phyloP scores from a whole-genome alignment of 257 asterid genomes.

The Solanum corneliomulleri region DNA sequence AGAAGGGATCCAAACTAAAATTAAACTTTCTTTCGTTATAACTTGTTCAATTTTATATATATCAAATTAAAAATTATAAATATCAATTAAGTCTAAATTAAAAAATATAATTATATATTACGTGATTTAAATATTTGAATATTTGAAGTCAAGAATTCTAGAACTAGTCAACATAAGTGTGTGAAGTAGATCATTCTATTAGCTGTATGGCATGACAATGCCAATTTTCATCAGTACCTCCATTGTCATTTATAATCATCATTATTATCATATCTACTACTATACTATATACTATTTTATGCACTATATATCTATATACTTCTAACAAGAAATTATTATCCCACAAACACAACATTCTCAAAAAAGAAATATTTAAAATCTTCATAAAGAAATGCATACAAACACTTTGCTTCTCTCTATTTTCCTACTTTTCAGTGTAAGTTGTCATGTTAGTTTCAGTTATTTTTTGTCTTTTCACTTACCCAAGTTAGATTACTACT shows the following conservation, averaged over 20 bases:
- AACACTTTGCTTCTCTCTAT: not conserved
- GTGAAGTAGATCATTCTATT: not conserved
- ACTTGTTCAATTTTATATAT: too few species aligned
- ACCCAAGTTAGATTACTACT: not conserved
- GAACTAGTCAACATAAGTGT: not conserved
- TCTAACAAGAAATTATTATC: not conserved
- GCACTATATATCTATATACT: not conserved
- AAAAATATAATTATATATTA: too few species aligned
- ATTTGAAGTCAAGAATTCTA: not conserved
- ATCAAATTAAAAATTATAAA: too few species aligned
- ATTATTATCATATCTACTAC: not conserved
- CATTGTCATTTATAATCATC: not conserved
- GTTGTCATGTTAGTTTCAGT: not conserved
- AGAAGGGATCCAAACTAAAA: not conserved
- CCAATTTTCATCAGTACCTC: not conserved
- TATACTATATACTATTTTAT: not conserved
- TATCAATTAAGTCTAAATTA: rapidly evolving
- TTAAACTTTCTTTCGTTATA: too few species aligned
- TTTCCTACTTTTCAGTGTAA: not conserved
- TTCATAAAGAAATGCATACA: not conserved
- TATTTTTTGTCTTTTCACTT: not conserved
- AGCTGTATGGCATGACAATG: not conserved
- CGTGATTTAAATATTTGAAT: too few species aligned
- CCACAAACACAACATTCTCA: not conserved
- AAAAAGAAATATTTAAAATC: not conserved